Conservation (phyloP, 768 basidiomycete genomes). For the Grammothele lineata region DNA sequence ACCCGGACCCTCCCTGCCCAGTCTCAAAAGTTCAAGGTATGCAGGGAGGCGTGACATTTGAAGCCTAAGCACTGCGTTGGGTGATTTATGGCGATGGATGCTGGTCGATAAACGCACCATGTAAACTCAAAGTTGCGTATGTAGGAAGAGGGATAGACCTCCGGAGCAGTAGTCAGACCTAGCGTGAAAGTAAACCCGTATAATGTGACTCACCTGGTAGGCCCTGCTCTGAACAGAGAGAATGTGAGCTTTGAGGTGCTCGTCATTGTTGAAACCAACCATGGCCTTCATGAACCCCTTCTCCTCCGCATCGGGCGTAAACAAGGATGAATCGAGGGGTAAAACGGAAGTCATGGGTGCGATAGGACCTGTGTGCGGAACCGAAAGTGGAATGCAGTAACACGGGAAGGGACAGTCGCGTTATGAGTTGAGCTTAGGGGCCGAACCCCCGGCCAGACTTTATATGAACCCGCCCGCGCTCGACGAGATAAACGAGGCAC, state of each 20-base stretch:
- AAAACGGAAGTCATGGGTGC: too few species aligned
- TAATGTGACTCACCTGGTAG: slow-evolving; percentile 10
- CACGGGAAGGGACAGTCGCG: too few species aligned
- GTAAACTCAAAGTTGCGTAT: slow-evolving; percentile 23
- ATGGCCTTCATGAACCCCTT: slow-evolving; percentile 17
- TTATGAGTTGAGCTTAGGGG: too few species aligned
- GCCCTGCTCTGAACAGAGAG: slow-evolving; percentile 21
- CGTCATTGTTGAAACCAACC: slow-evolving; percentile 20
- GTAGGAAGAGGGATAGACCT: slow-evolving; percentile 29
- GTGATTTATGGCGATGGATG: too few species aligned
- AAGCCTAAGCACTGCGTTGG: slow-evolving; percentile 9
- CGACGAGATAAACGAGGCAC: too few species aligned
- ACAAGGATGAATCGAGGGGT: slow-evolving; percentile 7
- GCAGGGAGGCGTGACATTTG: slow-evolving; percentile 22
- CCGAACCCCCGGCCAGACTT: too few species aligned
- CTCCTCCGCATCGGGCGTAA: slow-evolving; percentile 11
- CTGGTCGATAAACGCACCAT: too few species aligned
- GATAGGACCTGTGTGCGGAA: too few species aligned
- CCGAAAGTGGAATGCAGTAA: too few species aligned
- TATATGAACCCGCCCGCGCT: too few species aligned
- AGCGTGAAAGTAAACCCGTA: too few species aligned
- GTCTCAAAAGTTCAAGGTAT: slow-evolving; percentile 27
- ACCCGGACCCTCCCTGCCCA: slow-evolving; percentile 31
- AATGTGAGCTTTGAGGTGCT: slow-evolving; percentile 22
- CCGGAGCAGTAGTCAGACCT: too few species aligned